Evolutionary conservation across 192 early-diverging fungal genomes (phyloP), one percentile per base, ranked within the genome.

Genomic region (Chytriomyces hyalinus): DNA sequence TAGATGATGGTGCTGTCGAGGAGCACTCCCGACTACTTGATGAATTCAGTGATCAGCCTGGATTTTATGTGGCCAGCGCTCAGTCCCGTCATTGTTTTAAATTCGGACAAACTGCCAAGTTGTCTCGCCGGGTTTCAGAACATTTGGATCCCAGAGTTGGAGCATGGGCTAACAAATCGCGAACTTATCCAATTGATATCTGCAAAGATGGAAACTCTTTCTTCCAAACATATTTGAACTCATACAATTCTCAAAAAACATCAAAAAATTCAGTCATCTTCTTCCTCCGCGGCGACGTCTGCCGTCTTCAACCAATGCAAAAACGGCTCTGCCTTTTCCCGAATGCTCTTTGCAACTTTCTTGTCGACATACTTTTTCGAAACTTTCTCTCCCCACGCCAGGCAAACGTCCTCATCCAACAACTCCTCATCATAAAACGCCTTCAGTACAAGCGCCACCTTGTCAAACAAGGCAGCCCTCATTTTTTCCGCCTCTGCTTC

Each of bases 351-450:
- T 82, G 88, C 89, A 28, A 87, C 85, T 6, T 93, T 92, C 80
- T 90, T 87, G 47, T 94, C 92, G 48, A 98, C 95, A 77, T 95
- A 97, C 82, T 92, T 91, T 80, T 92, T 92, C 68, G 83, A 84
- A 13, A 83, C 74, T 82, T 96, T 96, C 80, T 94, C 94, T 65
- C 91, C 92, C 97, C 97, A 99, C 72, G 92, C 91, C 28, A 92
- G 67, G 70, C 96, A 90, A 6, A 91, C 91, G 13, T 96, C 95
- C 87, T 98, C 97, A 26, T 95, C 94, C 70, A 98, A 80, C 53
- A 98, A 85, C 69, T 99, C 97, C 64, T 88, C 88, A 73, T 98
- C 92, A 80, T 95, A 98, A 60, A 98, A 87, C 6, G 88, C 89
- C 92, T 93, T 95, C 78, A 99, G 84, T 71, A 97, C 91, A 61